Conservation (phyloP, 2,329 filamentous ascomycete genomes). For the Colletotrichum paranaense region DNA sequence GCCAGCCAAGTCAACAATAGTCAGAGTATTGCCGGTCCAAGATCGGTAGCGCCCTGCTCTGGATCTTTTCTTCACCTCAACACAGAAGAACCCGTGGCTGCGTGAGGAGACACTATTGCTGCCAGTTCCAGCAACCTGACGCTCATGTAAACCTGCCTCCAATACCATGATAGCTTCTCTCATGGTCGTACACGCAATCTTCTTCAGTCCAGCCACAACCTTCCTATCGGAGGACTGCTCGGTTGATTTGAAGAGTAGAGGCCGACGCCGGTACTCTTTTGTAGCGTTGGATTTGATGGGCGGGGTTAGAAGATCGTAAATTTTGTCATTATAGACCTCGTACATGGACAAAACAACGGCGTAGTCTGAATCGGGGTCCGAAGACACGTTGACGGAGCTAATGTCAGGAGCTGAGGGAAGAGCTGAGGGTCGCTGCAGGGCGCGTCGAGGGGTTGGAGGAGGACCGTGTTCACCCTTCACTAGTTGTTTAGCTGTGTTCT, state of each 20-base stretch:
- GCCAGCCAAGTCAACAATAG: conserved; percentile 91
- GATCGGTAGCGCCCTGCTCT: conserved; percentile 58
- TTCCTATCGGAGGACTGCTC: conserved; percentile 92
- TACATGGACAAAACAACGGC: conserved; percentile 96
- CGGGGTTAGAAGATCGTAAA: conserved; percentile 88
- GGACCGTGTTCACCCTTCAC: conserved; percentile 62
- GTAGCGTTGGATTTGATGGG: conserved; percentile 68
- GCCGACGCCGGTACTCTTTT: conserved; percentile 80
- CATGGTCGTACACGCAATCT: conserved; percentile 85
- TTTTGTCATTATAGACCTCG: conserved; percentile 98
- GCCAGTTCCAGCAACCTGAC: conserved; percentile 88
- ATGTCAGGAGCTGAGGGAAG: conserved; percentile 82
- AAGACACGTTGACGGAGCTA: conserved; percentile 73
- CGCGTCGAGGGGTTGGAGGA: conserved; percentile 68
- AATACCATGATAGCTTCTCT: conserved; percentile 90
- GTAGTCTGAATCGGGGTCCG: conserved; percentile 81
- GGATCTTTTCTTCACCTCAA: conserved; percentile 89
- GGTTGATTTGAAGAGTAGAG: conserved; percentile 91
- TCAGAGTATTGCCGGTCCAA: conserved; percentile 84
- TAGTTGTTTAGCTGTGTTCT: conserved; percentile 59
- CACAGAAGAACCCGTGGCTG: conserved; percentile 95
- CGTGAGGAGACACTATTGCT: conserved; percentile 93
- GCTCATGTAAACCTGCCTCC: conserved; percentile 88
- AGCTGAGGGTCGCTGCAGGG: conserved; percentile 75
- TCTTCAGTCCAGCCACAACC: conserved; percentile 90